phyloP scores from a whole-genome alignment of 2,329 filamentous ascomycete species.

The Aulographum hederae region DNA sequence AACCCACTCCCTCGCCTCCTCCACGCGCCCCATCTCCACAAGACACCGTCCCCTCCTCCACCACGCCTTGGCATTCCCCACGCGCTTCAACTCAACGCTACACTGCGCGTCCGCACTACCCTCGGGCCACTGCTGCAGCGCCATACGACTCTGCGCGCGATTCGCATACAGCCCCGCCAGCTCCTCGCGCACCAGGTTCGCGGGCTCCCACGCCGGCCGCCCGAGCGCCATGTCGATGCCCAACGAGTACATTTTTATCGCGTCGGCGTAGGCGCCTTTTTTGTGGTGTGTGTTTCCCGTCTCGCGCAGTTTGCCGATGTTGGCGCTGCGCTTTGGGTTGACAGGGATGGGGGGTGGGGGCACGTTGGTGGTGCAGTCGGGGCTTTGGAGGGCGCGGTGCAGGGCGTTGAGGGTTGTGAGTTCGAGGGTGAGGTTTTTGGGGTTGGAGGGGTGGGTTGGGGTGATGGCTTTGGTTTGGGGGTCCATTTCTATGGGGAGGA shows the following conservation, averaged over 20 bases:
- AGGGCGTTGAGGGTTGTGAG: slow-evolving; percentile 61
- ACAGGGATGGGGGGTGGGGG: slow-evolving; percentile 80
- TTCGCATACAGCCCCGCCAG: slow-evolving; percentile 65
- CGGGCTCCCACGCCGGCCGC: slow-evolving; percentile 76
- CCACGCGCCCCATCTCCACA: slow-evolving; percentile 73
- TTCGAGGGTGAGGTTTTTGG: slow-evolving; percentile 19
- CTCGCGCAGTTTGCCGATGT: slow-evolving; percentile 83
- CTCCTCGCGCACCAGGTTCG: slow-evolving; percentile 70
- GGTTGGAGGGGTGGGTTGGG: slow-evolving; percentile 21
- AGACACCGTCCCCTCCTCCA: slow-evolving; percentile 74
- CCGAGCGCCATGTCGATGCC: slow-evolving; percentile 76
- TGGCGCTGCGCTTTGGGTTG: slow-evolving; percentile 77
- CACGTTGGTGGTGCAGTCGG: slow-evolving; percentile 42
- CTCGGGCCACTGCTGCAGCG: slow-evolving; percentile 63
- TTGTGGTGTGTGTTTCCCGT: slow-evolving; percentile 68
- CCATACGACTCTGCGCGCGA: slow-evolving; percentile 80
- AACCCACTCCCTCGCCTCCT: slow-evolving; percentile 70
- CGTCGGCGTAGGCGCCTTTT: slow-evolving; percentile 56
- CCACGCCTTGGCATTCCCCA: slow-evolving; percentile 88
- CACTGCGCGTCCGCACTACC: slow-evolving; percentile 74
- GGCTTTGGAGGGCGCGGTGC: slow-evolving; percentile 52
- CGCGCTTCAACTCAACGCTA: slow-evolving; percentile 71
- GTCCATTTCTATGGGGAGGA: slow-evolving; percentile 68
- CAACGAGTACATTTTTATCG: slow-evolving; percentile 65
- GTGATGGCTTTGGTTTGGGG: slow-evolving; percentile 61